These are phyloP conservation scores for Acmispon strigosus DNA, from an alignment of 306 rosid genomes.

Conservation along the genomic window DNA sequence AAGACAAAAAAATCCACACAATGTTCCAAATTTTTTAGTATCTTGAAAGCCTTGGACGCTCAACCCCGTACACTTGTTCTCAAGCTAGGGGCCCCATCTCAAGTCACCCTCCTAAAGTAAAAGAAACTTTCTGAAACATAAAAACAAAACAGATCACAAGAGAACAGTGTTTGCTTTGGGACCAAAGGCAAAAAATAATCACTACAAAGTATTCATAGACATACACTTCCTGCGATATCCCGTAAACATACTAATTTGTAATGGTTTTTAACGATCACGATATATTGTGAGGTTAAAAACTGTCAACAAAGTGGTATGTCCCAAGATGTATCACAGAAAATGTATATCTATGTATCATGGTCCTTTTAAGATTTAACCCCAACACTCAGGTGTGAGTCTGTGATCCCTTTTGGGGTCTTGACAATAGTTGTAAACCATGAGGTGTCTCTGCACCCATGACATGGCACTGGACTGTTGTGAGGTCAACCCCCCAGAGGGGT, in stretches of 20 bases:
- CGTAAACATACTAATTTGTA: too few species aligned
- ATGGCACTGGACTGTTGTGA: constrained; percentile 50
- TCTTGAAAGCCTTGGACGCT: constrained; percentile 35
- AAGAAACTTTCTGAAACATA: constrained; percentile 22
- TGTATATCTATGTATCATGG: too few species aligned
- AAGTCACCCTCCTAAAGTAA: constrained; percentile 14
- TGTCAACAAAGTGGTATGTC: too few species aligned
- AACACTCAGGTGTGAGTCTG: constrained; percentile 84
- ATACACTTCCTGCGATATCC: too few species aligned
- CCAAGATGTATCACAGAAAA: too few species aligned
- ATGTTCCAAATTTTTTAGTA: constrained; percentile 28
- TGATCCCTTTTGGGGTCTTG: constrained; percentile 77
- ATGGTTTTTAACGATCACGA: too few species aligned
- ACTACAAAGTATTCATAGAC: too few species aligned
- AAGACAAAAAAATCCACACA: constrained; percentile 20
- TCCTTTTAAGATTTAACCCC: constrained; percentile 17
- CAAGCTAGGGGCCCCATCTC: constrained; percentile 32
- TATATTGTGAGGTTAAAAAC: too few species aligned
- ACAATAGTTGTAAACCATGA: constrained; percentile 84
- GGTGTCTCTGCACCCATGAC: constrained; percentile 82
- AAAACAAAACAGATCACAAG: constrained; percentile 23
- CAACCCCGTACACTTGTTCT: constrained; percentile 21
- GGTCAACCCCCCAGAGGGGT: constrained; percentile 66
- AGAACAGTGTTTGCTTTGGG: constrained; percentile 25
- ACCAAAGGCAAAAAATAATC: not conserved